Conservation (phyloP, 345 rosid species). For the Melastoma malabathricum region DNA sequence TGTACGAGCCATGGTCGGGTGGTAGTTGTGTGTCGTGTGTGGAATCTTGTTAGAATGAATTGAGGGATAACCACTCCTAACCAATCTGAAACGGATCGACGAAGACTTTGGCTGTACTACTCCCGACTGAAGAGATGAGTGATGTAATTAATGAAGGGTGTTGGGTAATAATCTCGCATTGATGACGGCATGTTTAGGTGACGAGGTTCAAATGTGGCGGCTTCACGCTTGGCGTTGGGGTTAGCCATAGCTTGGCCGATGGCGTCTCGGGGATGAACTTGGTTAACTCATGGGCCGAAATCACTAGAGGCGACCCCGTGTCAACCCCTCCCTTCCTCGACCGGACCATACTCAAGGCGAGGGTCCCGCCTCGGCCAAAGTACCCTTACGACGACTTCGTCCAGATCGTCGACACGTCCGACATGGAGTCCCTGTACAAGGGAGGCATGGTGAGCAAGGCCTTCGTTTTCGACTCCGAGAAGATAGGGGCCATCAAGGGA, state of each 20-base stretch:
- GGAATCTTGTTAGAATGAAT: no score
- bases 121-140: background rate
- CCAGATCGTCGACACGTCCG: slow-evolving; percentile 13
- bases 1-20: no score
- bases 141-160: background rate
- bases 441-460: background rate
- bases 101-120: no score
- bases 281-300: slow-evolving; percentile 20
- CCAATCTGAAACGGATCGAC: no score
- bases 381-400: slow-evolving; percentile 18
- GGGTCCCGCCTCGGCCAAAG: slow-evolving; percentile 13
- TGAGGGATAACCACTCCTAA: no score
- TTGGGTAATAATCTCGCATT: background rate
- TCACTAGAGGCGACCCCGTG: slow-evolving; percentile 16
- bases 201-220: slow-evolving; percentile 27
- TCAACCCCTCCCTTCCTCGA: slow-evolving; percentile 9
- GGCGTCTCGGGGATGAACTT: slow-evolving; percentile 26
- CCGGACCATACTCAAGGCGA: slow-evolving; percentile 14
- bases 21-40: no score
- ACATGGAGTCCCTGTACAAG: slow-evolving; percentile 7
- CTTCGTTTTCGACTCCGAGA: slow-evolving; percentile 1
- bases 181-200: slow-evolving; percentile 8
- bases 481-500: slow-evolving; percentile 4
- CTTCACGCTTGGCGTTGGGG: slow-evolving; percentile 16
- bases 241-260: slow-evolving; percentile 18